Evolutionary conservation across 176 grass and related monocot genomes (phyloP), one percentile per base, ranked within the genome.

Genomic region (Eragrostis curvula): DNA sequence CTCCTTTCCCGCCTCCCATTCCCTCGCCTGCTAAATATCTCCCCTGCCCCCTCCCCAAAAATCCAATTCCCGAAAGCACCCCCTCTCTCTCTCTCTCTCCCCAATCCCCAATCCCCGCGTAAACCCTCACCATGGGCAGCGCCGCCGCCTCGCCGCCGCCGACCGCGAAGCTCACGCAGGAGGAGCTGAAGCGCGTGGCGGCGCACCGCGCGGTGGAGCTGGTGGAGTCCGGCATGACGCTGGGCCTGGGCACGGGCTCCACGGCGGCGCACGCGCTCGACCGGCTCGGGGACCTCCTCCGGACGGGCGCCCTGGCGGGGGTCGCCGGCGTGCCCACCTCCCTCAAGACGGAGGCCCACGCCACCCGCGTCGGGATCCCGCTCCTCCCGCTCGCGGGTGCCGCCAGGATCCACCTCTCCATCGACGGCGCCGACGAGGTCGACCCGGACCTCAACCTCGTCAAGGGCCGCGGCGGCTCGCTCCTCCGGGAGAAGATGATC

Each of bases 401-500:
- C 16, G 28, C 89, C 8, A 15, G 63, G 40, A 75, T 94, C 67
- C 75, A 79, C 70, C 81, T 94, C 77, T 94, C 89, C 52, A 88
- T 94, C 18, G 92, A 94, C 52, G 92, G 89, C 60, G 89, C 92
- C 16, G 92, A 94, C 41, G 92, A 94, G 87, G 92, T 94, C 50
- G 92, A 94, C 84, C 44, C 83, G 50, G 83, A 82, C 76, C 84
- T 94, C 56, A 94, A 94, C 87, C 92, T 94, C 71, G 89, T 92
- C 50, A 94, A 94, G 77, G 92, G 92, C 40, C 87, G 92, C 30
- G 92, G 92, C 47, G 92, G 92, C 29, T 94, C 92, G 18, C 89
- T 94, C 2, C 90, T 94, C 47, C 80, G 92, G 7, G 89, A 94
- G 84, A 94, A 94, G 85, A 94, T 94, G 92, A 88, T 94, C 45